Conservation (phyloP, 2,329 filamentous ascomycete genomes). For the Lasiodiplodia gonubiensis region DNA sequence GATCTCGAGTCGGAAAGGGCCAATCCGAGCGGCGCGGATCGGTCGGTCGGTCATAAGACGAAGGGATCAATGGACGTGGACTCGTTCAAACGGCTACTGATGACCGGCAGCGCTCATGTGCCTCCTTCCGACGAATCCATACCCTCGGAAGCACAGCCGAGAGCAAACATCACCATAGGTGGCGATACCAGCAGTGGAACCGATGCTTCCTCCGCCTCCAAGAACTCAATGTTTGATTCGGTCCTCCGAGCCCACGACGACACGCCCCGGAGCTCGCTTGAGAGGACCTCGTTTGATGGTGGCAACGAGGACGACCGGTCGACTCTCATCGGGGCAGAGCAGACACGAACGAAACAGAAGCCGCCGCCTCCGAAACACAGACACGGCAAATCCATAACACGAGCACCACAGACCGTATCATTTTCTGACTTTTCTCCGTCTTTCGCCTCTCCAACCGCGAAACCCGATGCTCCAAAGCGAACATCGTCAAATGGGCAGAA, state of each 20-base stretch:
- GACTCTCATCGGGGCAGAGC: slow-evolving; percentile 36
- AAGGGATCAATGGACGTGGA: slow-evolving; percentile 71
- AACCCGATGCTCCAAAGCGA: slow-evolving; percentile 35
- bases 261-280: slow-evolving; percentile 65
- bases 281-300: slow-evolving; percentile 58
- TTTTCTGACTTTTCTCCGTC: slow-evolving; percentile 42
- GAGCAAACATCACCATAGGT: slow-evolving; percentile 33
- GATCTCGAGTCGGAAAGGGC: background rate
- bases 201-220: slow-evolving; percentile 64
- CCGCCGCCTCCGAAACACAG: slow-evolving; percentile 74
- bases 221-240: slow-evolving; percentile 64
- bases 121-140: background rate
- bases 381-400: slow-evolving; percentile 68
- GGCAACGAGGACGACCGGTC: slow-evolving; percentile 51
- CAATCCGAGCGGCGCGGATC: slow-evolving; percentile 30
- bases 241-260: slow-evolving; percentile 53
- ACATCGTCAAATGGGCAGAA: slow-evolving; percentile 62
- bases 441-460: slow-evolving; percentile 32
- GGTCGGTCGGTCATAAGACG: slow-evolving; percentile 12
- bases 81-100: slow-evolving; percentile 75
- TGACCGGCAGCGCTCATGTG: slow-evolving; percentile 69
- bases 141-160: background rate
- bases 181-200: slow-evolving; percentile 59
- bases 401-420: slow-evolving; percentile 48
- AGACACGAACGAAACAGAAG: slow-evolving; percentile 62